These are phyloP conservation scores for Tuber calosporum DNA, from an alignment of 495 filamentous ascomycete genomes.

Conservation along the genomic window DNA sequence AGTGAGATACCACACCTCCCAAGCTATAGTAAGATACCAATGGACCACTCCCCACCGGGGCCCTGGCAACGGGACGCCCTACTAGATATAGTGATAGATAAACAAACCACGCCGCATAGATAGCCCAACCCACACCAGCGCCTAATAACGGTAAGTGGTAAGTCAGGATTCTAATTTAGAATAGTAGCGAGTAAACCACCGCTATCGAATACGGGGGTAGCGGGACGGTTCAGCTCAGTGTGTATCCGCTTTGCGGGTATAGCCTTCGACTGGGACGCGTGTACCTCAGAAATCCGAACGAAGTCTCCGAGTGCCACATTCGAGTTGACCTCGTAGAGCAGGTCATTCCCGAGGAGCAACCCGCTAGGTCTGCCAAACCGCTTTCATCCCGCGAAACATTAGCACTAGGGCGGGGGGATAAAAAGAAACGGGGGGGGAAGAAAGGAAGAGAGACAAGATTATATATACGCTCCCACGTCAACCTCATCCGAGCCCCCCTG, in stretches of 20 bases:
- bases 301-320: background rate
- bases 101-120: background rate
- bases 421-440: background rate
- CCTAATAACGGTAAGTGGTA: constrained; percentile 9
- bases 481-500: constrained; percentile 6
- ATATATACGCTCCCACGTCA: background rate
- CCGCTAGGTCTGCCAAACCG: constrained; percentile 17
- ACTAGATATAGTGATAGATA: background rate
- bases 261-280: background rate
- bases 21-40: background rate
- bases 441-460: background rate
- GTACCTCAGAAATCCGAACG: constrained; percentile 9
- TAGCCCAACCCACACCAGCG: background rate
- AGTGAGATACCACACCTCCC: background rate
- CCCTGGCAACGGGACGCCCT: background rate
- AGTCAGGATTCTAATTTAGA: background rate
- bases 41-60: background rate
- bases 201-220: constrained; percentile 11
- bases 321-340: constrained; percentile 10
- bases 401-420: background rate
- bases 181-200: constrained; percentile 8
- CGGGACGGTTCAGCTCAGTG: background rate
- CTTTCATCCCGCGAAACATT: background rate
- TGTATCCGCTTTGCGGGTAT: background rate
- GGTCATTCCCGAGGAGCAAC: constrained; percentile 5